Percentiles rank a stretch among this genome's conserved stretches.
Conservation (phyloP, 306 rosid genomes). For the Neltuma alba region DNA sequence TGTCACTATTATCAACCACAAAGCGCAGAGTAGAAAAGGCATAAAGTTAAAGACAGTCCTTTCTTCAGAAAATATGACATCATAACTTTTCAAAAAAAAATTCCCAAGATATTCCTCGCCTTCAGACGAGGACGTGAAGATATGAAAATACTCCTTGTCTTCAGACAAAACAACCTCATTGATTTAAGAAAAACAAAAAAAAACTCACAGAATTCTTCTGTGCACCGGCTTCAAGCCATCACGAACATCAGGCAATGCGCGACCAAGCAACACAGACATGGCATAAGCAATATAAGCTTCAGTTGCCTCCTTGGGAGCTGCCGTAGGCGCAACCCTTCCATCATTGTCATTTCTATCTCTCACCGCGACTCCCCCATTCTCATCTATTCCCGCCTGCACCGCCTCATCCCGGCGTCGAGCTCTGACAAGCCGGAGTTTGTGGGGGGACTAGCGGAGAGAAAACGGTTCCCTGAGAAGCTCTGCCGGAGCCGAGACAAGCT, state of each 20-base stretch:
- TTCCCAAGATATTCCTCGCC: neutral
- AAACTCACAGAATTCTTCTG: conserved; percentile 85
- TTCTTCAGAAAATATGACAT: neutral
- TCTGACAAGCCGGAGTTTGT: conserved; percentile 26
- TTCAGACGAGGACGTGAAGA: neutral
- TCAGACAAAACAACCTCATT: neutral
- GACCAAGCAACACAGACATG: conserved; percentile 93
- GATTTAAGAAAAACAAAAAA: neutral
- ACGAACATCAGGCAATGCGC: conserved; percentile 95
- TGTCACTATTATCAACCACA: neutral
- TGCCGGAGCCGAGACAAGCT: conserved; percentile 46
- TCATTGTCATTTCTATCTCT: conserved; percentile 41
- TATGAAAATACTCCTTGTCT: neutral
- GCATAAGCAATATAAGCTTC: conserved; percentile 93
- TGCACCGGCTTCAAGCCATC: conserved; percentile 98
- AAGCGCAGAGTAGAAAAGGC: neutral
- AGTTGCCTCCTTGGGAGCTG: conserved; percentile 83
- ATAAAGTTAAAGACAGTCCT: neutral
- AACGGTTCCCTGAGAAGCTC: conserved; percentile 51
- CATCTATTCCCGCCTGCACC: conserved; percentile 10
- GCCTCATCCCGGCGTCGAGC: conserved; percentile 48
- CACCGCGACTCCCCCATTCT: conserved; percentile 62
- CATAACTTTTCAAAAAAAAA: neutral
- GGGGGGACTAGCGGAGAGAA: conserved; percentile 50
- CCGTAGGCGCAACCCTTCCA: conserved; percentile 58